phyloP scores from a whole-genome alignment of 2,329 filamentous ascomycete genomes.

The Blastomyces gilchristii region DNA sequence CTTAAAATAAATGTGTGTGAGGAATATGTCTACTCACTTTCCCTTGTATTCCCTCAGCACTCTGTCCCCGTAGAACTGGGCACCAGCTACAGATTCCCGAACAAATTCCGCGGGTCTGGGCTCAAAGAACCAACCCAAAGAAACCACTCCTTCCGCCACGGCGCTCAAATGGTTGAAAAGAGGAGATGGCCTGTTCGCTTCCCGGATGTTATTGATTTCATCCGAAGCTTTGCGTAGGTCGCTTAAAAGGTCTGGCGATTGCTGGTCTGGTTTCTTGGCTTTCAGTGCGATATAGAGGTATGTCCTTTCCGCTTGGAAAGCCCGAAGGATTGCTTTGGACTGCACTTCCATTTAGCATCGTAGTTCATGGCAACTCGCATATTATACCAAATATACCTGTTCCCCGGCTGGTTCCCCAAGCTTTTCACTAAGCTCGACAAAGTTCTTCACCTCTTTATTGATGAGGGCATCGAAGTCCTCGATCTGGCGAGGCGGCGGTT shows the following conservation, averaged over 20 bases:
- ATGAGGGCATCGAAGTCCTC: slow-evolving; percentile 81
- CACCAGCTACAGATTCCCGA: slow-evolving; percentile 68
- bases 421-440: slow-evolving; percentile 65
- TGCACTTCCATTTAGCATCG: slow-evolving; percentile 19
- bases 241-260: slow-evolving; percentile 64
- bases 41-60: slow-evolving; percentile 87
- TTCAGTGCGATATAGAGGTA: slow-evolving; percentile 83
- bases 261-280: slow-evolving; percentile 79
- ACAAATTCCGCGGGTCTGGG: slow-evolving; percentile 76
- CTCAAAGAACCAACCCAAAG: slow-evolving; percentile 84
- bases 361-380: slow-evolving; percentile 17
- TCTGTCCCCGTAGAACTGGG: slow-evolving; percentile 90
- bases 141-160: slow-evolving; percentile 80
- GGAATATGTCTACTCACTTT: slow-evolving; percentile 41
- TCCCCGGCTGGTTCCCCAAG: slow-evolving; percentile 69
- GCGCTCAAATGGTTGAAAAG: slow-evolving; percentile 74
- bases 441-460: slow-evolving; percentile 61
- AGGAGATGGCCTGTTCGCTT: slow-evolving; percentile 64
- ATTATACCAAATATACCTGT: slow-evolving; percentile 51
- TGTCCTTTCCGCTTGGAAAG: slow-evolving; percentile 75
- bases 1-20: background rate
- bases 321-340: slow-evolving; percentile 48
- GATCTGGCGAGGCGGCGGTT: slow-evolving; percentile 63
- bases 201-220: slow-evolving; percentile 68
- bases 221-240: slow-evolving; percentile 77